Conservation (phyloP, 352 stramenopile species). For the Globisporangium nunn region DNA sequence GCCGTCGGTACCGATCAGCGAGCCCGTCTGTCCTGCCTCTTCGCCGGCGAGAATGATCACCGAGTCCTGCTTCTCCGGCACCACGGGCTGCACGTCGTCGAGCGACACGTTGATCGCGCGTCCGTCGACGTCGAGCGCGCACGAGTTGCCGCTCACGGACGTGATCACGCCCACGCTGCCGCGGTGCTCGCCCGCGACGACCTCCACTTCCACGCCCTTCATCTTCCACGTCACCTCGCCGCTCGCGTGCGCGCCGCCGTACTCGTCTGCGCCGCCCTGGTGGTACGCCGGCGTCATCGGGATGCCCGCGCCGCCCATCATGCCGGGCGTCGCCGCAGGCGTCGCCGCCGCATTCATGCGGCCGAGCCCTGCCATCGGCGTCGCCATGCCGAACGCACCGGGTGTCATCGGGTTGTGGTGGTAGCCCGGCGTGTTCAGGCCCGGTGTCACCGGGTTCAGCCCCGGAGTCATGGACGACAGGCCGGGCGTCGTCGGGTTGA, state of each 20-base stretch:
- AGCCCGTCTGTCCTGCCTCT: slow-evolving; percentile 78
- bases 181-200: slow-evolving; percentile 55
- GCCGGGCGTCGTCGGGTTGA: slow-evolving; percentile 80
- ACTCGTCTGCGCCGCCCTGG: slow-evolving; percentile 35
- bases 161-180: slow-evolving; percentile 72
- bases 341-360: slow-evolving; percentile 63
- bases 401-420: slow-evolving; percentile 86
- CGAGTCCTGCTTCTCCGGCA: slow-evolving; percentile 83
- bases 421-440: slow-evolving; percentile 76
- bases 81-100: slow-evolving; percentile 63
- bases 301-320: slow-evolving; percentile 52
- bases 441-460: slow-evolving; percentile 75
- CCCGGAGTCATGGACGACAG: slow-evolving; percentile 74
- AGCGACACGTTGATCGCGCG: slow-evolving; percentile 58
- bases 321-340: slow-evolving; percentile 64
- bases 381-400: slow-evolving; percentile 68
- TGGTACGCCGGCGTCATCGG: slow-evolving; percentile 77
- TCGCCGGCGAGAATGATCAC: slow-evolving; percentile 84
- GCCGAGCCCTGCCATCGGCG: slow-evolving; percentile 45
- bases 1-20: slow-evolving; percentile 80
- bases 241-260: slow-evolving; percentile 22
- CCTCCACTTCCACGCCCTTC: slow-evolving; percentile 82
- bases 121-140: slow-evolving; percentile 75
- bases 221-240: slow-evolving; percentile 85
- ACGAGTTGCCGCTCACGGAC: slow-evolving; percentile 60